Conservation (phyloP, 2,329 filamentous ascomycete genomes). For the Ophidiomyces ophidiicola region DNA sequence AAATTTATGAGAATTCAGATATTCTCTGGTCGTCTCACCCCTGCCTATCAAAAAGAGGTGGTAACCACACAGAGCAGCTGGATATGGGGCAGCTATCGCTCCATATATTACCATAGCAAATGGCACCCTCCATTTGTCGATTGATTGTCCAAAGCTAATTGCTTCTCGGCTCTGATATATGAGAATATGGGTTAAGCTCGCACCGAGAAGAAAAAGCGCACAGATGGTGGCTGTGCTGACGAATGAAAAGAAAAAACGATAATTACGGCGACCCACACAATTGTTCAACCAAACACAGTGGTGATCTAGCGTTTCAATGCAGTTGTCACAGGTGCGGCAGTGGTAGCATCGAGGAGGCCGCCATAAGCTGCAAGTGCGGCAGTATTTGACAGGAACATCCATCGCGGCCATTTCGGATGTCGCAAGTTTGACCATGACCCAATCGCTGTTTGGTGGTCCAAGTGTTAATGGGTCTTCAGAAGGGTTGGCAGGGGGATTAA, state of each 20-base stretch:
- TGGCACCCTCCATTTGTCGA: slow-evolving; percentile 60
- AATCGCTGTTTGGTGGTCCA: slow-evolving; percentile 80
- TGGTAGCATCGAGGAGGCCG: slow-evolving; percentile 90
- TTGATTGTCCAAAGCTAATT: slow-evolving; percentile 56
- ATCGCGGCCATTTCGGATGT: slow-evolving; percentile 68
- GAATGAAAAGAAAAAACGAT: slow-evolving; percentile 94
- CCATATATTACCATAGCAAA: slow-evolving; percentile 85
- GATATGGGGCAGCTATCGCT: slow-evolving; percentile 63
- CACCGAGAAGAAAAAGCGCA: slow-evolving; percentile 60
- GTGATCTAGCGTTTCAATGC: slow-evolving; percentile 92
- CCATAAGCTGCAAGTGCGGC: slow-evolving; percentile 96
- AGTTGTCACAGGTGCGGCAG: slow-evolving; percentile 93
- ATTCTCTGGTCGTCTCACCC: slow-evolving; percentile 91
- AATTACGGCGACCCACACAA: slow-evolving; percentile 91
- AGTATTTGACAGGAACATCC: slow-evolving; percentile 97
- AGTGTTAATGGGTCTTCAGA: slow-evolving; percentile 69
- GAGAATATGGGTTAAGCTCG: slow-evolving; percentile 68
- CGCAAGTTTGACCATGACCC: slow-evolving; percentile 78
- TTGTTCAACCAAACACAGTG: slow-evolving; percentile 99
- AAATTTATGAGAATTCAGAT: slow-evolving; percentile 93
- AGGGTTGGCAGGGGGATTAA: slow-evolving; percentile 62
- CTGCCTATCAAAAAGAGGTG: slow-evolving; percentile 83
- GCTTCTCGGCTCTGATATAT: slow-evolving; percentile 53
- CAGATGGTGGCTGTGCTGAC: slow-evolving; percentile 68
- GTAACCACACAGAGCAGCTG: slow-evolving; percentile 70